Base-by-base conservation (phyloP, 1,284 basidiomycete genomes). In the Microbotryum saponariae region DNA sequence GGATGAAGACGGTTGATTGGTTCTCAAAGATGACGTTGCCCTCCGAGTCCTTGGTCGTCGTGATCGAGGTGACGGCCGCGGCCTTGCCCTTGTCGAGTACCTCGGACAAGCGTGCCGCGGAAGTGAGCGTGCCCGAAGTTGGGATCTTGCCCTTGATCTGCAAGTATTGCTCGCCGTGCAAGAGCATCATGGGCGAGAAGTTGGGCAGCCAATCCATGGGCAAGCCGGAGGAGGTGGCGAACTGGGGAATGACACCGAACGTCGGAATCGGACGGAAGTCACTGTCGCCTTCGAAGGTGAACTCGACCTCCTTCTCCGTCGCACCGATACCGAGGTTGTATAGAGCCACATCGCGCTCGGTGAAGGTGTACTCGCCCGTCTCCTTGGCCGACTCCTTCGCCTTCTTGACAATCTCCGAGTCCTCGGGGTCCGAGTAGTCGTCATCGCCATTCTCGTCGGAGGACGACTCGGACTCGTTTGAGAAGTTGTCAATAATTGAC, bases 251-350 rank as follows among this genome's bases (percentile, higher is more conserved):
- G 52, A 98, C 93, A 61, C 91, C 94, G 73, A 96, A 98, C 0
- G 93, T 97, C 2, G 91, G 93, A 48, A 98, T 77, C 0, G 87
- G 85, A 62, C 82, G 76, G 77, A 99, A 99, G 31, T 86, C 81
- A 56, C 93, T 89, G 73, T 89, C 82, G 60, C 86, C 85, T 78
- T 98, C 96, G 73, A 85, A 99, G 4, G 86, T 85, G 85, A 91
- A 93, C 70, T 91, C 83, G 27, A 97, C 82, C 66, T 99, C 91
- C 73, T 88, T 84, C 75, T 88, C 91, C 6, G 86, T 93, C 21
- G 93, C 94, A n/a, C 94, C 96, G 53, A 98, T 78, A 57, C 94
- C 92, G 42, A 98, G 80, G 77, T 97, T 97, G 80, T 98, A 99
- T 21, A 98, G 80, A 69, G 97, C 89, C 48, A 97, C 83, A 73